A percentile compares a stretch with the other conserved stretches of the same genome.
These are phyloP conservation scores for Venturia aucupariae DNA, from an alignment of 2,329 filamentous ascomycete species.

Conservation along the genomic window DNA sequence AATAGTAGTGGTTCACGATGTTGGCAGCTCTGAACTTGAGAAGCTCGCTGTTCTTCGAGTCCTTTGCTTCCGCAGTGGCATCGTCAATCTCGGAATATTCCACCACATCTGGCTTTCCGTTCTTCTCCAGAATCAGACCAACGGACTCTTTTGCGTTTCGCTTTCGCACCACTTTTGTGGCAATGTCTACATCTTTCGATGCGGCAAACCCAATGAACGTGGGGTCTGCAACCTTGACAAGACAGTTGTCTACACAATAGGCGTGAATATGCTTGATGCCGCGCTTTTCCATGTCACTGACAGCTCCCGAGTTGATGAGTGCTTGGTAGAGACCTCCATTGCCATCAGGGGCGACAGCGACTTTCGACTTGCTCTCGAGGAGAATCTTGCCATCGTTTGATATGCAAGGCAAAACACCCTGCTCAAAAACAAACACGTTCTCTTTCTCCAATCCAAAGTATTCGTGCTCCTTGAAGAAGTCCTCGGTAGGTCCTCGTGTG, in stretches of 20 bases:
- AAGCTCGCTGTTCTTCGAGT: conserved; percentile 67
- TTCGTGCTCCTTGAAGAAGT: conserved; percentile 80
- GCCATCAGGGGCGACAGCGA: conserved; percentile 91
- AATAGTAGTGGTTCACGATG: conserved; percentile 99
- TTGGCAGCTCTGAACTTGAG: conserved; percentile 97
- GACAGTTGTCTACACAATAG: conserved; percentile 98
- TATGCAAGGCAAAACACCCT: conserved; percentile 93
- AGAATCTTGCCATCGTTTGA: conserved; percentile 97
- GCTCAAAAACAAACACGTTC: conserved; percentile 90
- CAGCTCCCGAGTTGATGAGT: conserved; percentile 67
- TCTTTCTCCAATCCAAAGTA: conserved; percentile 84
- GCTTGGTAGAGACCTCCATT: conserved; percentile 97
- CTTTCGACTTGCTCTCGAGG: conserved; percentile 67
- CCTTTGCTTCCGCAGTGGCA: conserved; percentile 79
- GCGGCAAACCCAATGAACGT: conserved; percentile 92
- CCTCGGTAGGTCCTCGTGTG: conserved; percentile 82
- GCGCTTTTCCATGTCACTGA: conserved; percentile 79
- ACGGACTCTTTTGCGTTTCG: conserved; percentile 93
- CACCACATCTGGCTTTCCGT: conserved; percentile 92
- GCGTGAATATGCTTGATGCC: conserved; percentile 92
- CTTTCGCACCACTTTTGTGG: conserved; percentile 99
- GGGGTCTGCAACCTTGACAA: conserved; percentile 97
- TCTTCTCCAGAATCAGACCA: conserved; percentile 87
- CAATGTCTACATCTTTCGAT: conserved; percentile 81
- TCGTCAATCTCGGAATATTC: conserved; percentile 97